phyloP scores from a whole-genome alignment of 768 basidiomycete genomes.

The Psilocybe cubensis region DNA sequence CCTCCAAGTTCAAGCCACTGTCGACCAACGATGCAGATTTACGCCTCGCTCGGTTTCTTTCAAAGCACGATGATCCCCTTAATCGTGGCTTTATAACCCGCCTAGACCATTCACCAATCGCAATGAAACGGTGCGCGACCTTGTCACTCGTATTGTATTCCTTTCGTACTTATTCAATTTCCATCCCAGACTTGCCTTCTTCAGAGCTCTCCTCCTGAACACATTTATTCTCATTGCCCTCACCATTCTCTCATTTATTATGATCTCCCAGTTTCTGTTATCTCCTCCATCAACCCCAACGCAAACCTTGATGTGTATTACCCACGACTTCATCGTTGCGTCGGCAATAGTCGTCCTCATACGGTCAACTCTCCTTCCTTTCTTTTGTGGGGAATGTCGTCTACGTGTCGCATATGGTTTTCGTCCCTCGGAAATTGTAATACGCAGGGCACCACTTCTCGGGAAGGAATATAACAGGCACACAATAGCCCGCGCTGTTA shows the following conservation, averaged over 20 bases:
- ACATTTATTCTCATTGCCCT: constrained; percentile 22
- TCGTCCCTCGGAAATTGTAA: constrained; percentile 31
- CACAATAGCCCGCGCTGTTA: constrained; percentile 27
- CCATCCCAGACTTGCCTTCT: constrained; percentile 26
- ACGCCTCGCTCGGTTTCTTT: constrained; percentile 25
- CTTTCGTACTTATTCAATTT: not conserved
- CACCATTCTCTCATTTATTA: constrained; percentile 18
- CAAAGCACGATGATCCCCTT: constrained; percentile 25
- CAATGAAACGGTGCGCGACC: constrained; percentile 21
- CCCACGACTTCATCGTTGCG: constrained; percentile 28
- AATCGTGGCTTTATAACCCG: constrained; percentile 32
- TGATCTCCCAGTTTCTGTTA: constrained; percentile 20
- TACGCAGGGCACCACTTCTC: constrained; percentile 27
- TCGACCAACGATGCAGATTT: constrained; percentile 8
- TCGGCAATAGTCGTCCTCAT: constrained; percentile 30
- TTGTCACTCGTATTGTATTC: not conserved
- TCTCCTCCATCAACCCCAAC: constrained; percentile 20
- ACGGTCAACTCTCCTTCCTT: constrained; percentile 32
- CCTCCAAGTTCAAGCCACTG: constrained; percentile 24
- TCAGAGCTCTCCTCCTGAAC: constrained; percentile 30
- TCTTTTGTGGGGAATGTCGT: constrained; percentile 37
- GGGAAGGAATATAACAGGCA: constrained; percentile 24
- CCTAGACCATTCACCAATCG: constrained; percentile 29
- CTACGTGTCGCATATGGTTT: constrained; percentile 33
- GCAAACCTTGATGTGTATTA: constrained; percentile 25